Evolutionary conservation across 176 grass and related monocot species (phyloP), one percentile per base, ranked within the genome.

Genomic region (Oryza officinalis): DNA sequence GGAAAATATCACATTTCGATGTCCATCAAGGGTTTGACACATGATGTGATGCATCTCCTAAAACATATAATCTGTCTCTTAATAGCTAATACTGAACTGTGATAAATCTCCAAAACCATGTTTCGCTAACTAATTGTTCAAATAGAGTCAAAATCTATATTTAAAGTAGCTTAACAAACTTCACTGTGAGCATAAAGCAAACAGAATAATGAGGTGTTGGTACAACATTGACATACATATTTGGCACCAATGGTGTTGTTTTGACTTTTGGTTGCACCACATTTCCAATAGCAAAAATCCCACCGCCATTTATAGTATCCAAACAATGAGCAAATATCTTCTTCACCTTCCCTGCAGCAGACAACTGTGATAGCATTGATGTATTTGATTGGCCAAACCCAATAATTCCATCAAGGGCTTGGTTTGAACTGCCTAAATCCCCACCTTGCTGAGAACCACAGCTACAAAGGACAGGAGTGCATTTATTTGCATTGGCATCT

Each of bases 341-440:
- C 85, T 80, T 99, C 75, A 96, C 89, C 92, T 99, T 89, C 79
- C 91, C 89, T 27, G 93, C 54, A 67, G 86, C 73, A 87, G 96
- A 89, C 67, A 99, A 71, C 41, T 99, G 96, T 49, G 96, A 94
- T 33, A 99, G 65, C 82, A 94, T 88, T 74, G 96, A 99, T 35
- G 96, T 89, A 86, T 99, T 96, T 83, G 93, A 86, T 78, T 99
- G 87, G n/a, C 96, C 96, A 77, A 99, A 99, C 91, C 96, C 96
- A 43, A 99, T 54, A 92, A 99, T 99, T 71, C 96, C 96, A 67
- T 99, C 96, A 79, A 99, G 91, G 27, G 96, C 96, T 90, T 93
- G 85, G 23, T 50, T 90, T 81, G 96, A 87, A 82, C 18, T 92
- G 72, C 91, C 91, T 81, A 99, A 87, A 85, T 98, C 96, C 27